Percentiles rank a stretch among this genome's conserved stretches.
Conservation (phyloP, 2,329 filamentous ascomycete genomes). For the Corinectria fuckeliana region DNA sequence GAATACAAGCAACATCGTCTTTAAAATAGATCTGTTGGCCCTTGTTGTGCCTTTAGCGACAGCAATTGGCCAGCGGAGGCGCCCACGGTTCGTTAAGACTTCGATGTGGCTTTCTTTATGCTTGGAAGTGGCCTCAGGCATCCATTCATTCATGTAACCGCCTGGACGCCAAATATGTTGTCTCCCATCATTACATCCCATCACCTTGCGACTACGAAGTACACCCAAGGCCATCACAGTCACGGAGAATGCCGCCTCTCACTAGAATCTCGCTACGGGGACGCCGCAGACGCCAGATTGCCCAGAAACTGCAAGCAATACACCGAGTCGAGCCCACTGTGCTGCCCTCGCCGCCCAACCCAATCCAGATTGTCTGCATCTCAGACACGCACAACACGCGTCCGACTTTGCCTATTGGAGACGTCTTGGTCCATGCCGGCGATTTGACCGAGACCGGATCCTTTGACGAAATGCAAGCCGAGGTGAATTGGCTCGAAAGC, state of each 20-base stretch:
- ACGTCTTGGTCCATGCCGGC: constrained; percentile 73
- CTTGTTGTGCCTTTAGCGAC: no score
- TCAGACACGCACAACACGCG: constrained; percentile 72
- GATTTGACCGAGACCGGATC: constrained; percentile 62
- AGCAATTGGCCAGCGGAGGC: no score
- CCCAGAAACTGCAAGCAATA: neutral
- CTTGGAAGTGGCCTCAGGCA: no score
- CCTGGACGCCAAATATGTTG: neutral
- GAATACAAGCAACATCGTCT: no score
- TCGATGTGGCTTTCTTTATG: no score
- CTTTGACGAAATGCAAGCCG: constrained; percentile 45
- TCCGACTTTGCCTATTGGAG: constrained; percentile 66
- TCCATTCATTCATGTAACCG: no score
- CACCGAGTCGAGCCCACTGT: neutral
- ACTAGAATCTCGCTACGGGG: neutral
- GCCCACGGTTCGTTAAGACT: no score
- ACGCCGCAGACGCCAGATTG: neutral
- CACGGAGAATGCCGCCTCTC: neutral
- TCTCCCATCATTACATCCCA: neutral
- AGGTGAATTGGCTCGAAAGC: constrained; percentile 43
- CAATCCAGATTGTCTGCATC: constrained; percentile 59
- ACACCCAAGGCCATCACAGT: neutral
- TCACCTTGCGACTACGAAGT: neutral
- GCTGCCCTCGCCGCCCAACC: neutral
- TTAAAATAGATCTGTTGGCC: no score